Base-by-base conservation (phyloP, 108 stramenopile genomes). In the Cyclotella cryptica region DNA sequence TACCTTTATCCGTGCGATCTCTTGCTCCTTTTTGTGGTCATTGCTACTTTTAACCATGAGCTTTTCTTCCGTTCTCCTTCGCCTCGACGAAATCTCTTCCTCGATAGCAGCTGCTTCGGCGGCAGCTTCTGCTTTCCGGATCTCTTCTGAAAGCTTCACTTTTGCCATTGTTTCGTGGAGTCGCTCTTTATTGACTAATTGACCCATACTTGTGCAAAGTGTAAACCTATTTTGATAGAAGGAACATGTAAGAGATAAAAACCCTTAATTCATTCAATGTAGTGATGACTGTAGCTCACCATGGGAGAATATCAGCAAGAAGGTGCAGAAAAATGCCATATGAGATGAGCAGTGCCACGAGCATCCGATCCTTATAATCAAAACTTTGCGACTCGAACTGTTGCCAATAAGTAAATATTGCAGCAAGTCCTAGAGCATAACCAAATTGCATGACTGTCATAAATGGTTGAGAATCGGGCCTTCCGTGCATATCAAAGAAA, bases 131-230 rank as follows among this genome's bases (percentile, higher is more conserved):
- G 55, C 77, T 67, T 57, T 73, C 30, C 76, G 57, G 24, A 74
- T 28, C 49, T 84, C 83, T 49, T 84, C 83, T 27, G 41, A 49
- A 45, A 84, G 35, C 40, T 70, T 84, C 51, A 78, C 40, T 59
- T 78, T 78, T 22, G 83, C 83, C 57, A 78, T 53, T 39, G 83
- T 84, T 71, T 84, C 76, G 27, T 77, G 72, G 62, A 84, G 77
- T 41, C 83, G 51, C 44, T 88, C 66, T 46, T 75, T 68, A 43
- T 93, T 86, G 10, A 92, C 88, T 44, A 96, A 71, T 71, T 96
- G 89, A 12, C 93, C 96, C 54, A 96, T 70, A 57, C 84, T 89
- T 12, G 93, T 93, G 69, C 96, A 96, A 11, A 94, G 66, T 15
- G 96, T 96, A 75, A 84, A 96, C 83, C 81, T 82, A 17, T 1